Evolutionary conservation across 768 basidiomycete genomes (phyloP).

Genomic region (Boletus sensibilis): DNA sequence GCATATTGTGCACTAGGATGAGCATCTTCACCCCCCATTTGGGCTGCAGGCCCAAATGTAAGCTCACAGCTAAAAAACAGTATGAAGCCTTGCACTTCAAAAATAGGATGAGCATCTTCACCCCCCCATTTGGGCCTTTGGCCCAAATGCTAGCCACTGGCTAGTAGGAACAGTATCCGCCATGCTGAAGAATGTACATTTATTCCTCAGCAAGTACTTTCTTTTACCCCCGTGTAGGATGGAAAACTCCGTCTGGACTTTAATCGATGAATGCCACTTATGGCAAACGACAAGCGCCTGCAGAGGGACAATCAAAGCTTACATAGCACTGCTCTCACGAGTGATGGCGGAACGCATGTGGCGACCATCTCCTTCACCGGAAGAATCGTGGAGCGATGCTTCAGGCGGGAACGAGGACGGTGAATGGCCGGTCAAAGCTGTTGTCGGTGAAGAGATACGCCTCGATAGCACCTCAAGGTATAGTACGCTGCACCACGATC

Average conservation of each 20-base stretch:
- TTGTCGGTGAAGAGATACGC: constrained; percentile 34
- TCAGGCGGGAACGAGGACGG: constrained; percentile 31
- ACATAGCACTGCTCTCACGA: neutral
- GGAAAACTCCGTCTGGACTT: neutral
- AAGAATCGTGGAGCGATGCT: constrained; percentile 33
- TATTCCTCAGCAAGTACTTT: neutral
- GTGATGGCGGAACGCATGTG: constrained; percentile 17
- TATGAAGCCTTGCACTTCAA: too few species aligned
- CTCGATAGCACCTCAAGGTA: constrained; percentile 32
- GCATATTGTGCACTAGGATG: too few species aligned
- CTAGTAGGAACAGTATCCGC: too few species aligned
- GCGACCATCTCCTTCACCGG: constrained; percentile 31
- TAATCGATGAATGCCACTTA: neutral
- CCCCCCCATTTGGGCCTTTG: too few species aligned
- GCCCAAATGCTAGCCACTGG: too few species aligned
- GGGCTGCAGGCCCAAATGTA: too few species aligned
- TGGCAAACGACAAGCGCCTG: neutral
- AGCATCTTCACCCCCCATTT: too few species aligned
- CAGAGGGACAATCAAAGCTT: neutral
- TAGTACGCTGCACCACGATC: neutral
- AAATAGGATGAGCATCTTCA: too few species aligned
- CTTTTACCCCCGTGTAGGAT: neutral
- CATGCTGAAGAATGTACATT: neutral
- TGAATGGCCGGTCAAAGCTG: constrained; percentile 30
- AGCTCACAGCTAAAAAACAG: too few species aligned